Evolutionary conservation across 768 basidiomycete species (phyloP).

Genomic region (Kockovaella imperatae): DNA sequence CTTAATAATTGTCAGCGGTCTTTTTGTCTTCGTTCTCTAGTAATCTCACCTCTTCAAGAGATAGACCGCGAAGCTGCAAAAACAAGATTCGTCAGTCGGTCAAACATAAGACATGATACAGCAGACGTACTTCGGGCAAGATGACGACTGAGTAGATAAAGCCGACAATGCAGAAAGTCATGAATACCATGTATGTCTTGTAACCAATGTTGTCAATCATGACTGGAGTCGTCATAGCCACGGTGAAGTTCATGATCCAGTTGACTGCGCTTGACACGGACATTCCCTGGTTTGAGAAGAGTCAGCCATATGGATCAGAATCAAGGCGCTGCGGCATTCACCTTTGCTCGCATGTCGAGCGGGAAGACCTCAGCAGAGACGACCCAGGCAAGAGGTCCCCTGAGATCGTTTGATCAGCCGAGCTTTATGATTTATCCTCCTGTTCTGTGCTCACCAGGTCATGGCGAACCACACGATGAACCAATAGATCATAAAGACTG

Average conservation of each 20-base stretch:
- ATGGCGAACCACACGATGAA: conserved; percentile 70
- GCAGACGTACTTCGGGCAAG: conserved; percentile 38
- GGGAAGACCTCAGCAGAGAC: conserved; percentile 58
- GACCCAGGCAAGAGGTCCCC: conserved; percentile 66
- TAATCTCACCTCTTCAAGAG: conserved; percentile 70
- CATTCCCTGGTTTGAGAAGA: too few species aligned
- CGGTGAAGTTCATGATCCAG: conserved; percentile 49
- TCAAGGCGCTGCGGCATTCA: too few species aligned
- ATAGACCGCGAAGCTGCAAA: conserved; percentile 59
- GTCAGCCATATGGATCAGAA: too few species aligned
- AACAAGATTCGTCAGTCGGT: background rate
- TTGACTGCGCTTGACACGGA: conserved; percentile 69
- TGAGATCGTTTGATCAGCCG: background rate
- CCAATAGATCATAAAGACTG: conserved; percentile 54
- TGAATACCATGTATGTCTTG: conserved; percentile 69
- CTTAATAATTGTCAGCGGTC: too few species aligned
- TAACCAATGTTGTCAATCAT: conserved; percentile 61
- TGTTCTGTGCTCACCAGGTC: conserved; percentile 56
- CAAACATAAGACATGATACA: background rate
- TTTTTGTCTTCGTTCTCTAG: too few species aligned
- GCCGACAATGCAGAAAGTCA: conserved; percentile 54
- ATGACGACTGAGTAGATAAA: conserved; percentile 62
- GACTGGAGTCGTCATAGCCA: conserved; percentile 62
- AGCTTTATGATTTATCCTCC: background rate
- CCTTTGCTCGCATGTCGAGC: conserved; percentile 60